Evolutionary conservation across 441 rosid species (phyloP).

Genomic region (Viola pubescens): DNA sequence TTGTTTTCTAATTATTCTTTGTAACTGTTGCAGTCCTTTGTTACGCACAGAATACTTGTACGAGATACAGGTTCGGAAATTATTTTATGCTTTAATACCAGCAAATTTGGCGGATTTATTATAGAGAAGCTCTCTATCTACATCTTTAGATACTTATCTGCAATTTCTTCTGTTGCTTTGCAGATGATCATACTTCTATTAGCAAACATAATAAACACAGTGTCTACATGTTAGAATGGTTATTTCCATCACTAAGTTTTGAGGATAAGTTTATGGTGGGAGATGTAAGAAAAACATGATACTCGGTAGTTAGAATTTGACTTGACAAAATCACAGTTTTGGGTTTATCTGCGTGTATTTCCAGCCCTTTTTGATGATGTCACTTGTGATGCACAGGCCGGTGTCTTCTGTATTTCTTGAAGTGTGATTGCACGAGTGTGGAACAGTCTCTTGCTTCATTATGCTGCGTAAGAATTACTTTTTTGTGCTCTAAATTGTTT

Average conservation of each 20-base stretch:
- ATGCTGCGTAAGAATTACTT: too few relatives aligned
- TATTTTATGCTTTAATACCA: neutral
- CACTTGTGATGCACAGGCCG: too few relatives aligned
- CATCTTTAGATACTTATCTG: neutral
- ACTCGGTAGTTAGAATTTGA: neutral
- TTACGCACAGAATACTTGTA: conserved; percentile 55
- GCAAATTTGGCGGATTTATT: neutral
- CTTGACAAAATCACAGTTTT: neutral
- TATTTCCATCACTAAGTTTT: conserved; percentile 45
- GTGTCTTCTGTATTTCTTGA: too few relatives aligned
- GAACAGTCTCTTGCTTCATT: too few relatives aligned
- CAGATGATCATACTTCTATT: conserved; percentile 37
- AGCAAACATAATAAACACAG: conserved; percentile 17
- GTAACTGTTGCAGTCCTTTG: conserved; percentile 52
- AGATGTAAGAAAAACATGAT: conserved; percentile 35
- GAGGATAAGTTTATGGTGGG: conserved; percentile 51
- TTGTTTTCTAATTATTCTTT: conserved; percentile 12
- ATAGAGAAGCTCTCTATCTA: neutral
- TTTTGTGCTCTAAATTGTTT: too few relatives aligned
- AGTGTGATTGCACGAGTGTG: too few relatives aligned
- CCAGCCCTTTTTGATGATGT: too few relatives aligned
- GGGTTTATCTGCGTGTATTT: neutral
- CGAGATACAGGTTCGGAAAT: conserved; percentile 36
- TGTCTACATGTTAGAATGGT: conserved; percentile 48
- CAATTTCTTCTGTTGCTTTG: conserved; percentile 10